A percentile compares a stretch with the other conserved stretches of the same genome.
Conservation (phyloP, 2,329 filamentous ascomycete species). For the Sporothrix humicola region DNA sequence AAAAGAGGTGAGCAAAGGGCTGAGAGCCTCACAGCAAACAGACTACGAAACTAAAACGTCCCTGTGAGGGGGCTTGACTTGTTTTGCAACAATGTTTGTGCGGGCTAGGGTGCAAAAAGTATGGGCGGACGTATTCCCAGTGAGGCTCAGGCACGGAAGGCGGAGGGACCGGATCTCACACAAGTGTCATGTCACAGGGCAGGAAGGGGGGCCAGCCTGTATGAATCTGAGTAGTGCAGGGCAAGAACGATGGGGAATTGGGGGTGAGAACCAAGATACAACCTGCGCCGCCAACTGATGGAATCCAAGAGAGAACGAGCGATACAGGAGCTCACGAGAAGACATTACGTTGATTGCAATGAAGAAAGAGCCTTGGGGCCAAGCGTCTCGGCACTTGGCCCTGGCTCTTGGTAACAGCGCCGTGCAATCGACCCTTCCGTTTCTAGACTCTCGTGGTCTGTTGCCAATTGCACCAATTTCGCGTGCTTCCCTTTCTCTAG, state of each 20-base stretch:
- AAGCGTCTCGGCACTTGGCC: conserved; percentile 29
- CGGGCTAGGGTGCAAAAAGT: conserved; percentile 3
- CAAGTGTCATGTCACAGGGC: conserved; percentile 8
- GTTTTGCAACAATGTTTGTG: conserved; percentile 24
- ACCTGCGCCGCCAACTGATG: neutral
- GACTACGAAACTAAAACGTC: conserved; percentile 7
- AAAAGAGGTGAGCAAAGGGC: no score
- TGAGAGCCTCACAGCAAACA: neutral
- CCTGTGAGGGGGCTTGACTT: neutral
- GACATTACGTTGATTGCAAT: neutral
- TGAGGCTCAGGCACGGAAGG: conserved; percentile 28
- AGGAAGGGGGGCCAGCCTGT: conserved; percentile 8
- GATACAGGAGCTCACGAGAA: neutral
- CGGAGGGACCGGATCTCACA: conserved; percentile 17
- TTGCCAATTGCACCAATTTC: conserved; percentile 7
- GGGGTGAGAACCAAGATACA: neutral
- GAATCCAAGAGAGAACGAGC: neutral
- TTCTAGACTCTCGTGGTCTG: neutral
- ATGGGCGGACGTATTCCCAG: neutral
- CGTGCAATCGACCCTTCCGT: neutral
- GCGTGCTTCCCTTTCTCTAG: neutral
- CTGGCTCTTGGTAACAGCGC: neutral
- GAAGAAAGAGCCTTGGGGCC: conserved; percentile 17
- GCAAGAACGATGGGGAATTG: neutral
- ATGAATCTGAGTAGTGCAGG: conserved; percentile 5